phyloP scores from a whole-genome alignment of 129 eudicot species.

The Artemisia argyi region DNA sequence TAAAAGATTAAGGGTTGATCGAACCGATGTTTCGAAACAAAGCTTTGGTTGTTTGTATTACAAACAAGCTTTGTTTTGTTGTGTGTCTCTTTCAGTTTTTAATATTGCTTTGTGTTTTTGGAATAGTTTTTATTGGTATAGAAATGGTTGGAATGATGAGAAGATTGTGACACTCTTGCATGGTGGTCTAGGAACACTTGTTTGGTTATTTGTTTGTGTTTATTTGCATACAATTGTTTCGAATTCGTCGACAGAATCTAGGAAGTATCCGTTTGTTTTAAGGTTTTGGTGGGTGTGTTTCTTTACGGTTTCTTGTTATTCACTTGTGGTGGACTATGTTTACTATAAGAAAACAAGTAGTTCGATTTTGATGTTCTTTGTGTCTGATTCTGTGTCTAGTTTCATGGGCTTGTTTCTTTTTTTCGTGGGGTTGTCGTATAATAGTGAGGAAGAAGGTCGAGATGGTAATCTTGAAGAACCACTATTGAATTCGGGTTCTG shows the following conservation, averaged over 20 bases:
- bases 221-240: conserved; percentile 39
- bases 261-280: conserved; percentile 52
- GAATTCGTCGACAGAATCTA: conserved; percentile 22
- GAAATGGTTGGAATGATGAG: conserved; percentile 73
- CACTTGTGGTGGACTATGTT: conserved; percentile 53
- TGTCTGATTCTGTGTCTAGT: conserved; percentile 58
- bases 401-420: conserved; percentile 53
- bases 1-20: conserved; percentile 28
- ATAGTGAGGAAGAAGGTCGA: conserved; percentile 31
- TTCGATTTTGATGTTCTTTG: conserved; percentile 38
- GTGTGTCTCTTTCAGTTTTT: conserved; percentile 42
- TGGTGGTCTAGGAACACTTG: conserved; percentile 42
- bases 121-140: conserved; percentile 65
- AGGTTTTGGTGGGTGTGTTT: conserved; percentile 80
- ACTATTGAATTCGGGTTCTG: conserved; percentile 51
- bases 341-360: conserved; percentile 31
- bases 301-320: conserved; percentile 60
- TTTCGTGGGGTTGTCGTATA: conserved; percentile 51
- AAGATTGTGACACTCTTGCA: conserved; percentile 52
- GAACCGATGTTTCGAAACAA: conserved; percentile 27
- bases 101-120: conserved; percentile 55
- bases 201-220: conserved; percentile 53
- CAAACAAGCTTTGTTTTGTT: conserved; percentile 45
- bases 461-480: conserved; percentile 59
- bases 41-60: conserved; percentile 32